These are phyloP conservation scores for Dactylella cylindrospora DNA, from an alignment of 2,329 filamentous ascomycete species.

Conservation along the genomic window DNA sequence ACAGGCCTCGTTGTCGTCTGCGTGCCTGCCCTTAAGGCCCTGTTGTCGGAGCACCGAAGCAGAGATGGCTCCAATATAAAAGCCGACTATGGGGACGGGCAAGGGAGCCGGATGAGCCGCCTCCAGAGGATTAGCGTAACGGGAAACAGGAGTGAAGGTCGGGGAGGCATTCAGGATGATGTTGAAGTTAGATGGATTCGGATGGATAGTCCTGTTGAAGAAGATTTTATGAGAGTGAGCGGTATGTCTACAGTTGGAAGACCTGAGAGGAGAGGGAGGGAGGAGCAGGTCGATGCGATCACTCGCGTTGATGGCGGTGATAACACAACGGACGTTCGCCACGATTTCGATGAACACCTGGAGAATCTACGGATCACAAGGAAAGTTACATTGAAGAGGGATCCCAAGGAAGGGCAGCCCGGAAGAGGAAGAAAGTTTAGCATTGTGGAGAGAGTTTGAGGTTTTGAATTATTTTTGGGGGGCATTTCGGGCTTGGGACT, in stretches of 20 bases:
- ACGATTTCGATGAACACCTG: constrained; percentile 4
- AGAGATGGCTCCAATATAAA: constrained; percentile 26
- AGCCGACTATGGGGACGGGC: constrained; percentile 20
- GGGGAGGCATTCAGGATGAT: constrained; percentile 4
- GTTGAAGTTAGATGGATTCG: constrained; percentile 18
- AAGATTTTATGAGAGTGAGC: neutral
- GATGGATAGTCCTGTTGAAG: constrained; percentile 27
- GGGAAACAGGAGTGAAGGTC: constrained; percentile 6
- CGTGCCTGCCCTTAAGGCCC: constrained; percentile 24
- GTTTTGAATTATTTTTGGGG: neutral
- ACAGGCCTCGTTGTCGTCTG: constrained; percentile 36
- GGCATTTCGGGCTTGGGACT: too few species aligned
- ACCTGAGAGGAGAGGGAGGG: neutral
- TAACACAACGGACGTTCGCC: neutral
- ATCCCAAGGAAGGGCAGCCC: neutral
- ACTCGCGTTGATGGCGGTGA: neutral
- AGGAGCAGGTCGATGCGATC: neutral
- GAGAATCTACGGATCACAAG: constrained; percentile 4
- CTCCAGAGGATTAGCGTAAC: constrained; percentile 32
- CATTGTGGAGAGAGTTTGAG: constrained; percentile 5
- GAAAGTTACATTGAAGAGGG: neutral
- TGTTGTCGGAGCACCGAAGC: constrained; percentile 30
- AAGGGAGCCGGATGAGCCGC: constrained; percentile 30
- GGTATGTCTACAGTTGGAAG: constrained; percentile 13
- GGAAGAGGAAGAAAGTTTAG: constrained; percentile 3